Conservation (phyloP, 331 rosid genomes). For the Malus hybrid region DNA sequence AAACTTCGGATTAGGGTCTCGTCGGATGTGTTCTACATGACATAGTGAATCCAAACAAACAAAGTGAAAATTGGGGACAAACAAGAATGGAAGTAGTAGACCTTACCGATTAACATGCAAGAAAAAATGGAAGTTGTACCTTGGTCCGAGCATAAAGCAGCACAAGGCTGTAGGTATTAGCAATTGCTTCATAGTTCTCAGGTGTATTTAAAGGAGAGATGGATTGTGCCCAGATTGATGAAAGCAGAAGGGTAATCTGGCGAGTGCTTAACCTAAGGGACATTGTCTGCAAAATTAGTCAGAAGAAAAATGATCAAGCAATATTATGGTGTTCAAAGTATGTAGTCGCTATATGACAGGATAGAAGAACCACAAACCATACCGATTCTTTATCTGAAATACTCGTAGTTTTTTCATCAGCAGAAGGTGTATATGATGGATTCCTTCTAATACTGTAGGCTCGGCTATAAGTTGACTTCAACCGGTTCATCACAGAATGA, state of each 20-base stretch:
- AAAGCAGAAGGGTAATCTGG: constrained; percentile 23
- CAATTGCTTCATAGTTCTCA: constrained; percentile 19
- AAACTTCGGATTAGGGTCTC: constrained; percentile 22
- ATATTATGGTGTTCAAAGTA: not conserved
- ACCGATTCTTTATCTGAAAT: constrained; percentile 9
- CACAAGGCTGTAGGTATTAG: constrained; percentile 22
- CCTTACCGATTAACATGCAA: not conserved
- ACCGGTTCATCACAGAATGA: constrained; percentile 6
- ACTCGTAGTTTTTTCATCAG: constrained; percentile 1
- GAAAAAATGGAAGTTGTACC: not conserved
- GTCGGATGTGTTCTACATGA: constrained; percentile 10
- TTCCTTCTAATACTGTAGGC: constrained; percentile 30
- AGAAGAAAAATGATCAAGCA: not conserved
- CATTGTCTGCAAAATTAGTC: constrained; percentile 14
- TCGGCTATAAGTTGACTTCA: constrained; percentile 26
- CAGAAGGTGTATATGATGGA: not conserved
- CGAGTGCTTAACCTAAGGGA: constrained; percentile 19
- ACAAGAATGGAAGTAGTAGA: not conserved
- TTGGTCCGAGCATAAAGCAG: constrained; percentile 18
- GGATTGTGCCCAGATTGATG: constrained; percentile 24
- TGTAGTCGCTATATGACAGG: not conserved
- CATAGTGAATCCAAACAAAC: not conserved
- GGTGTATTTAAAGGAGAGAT: constrained; percentile 20
- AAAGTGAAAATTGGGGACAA: not conserved
- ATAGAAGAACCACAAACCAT: not conserved